Base-by-base conservation (phyloP, 2,329 filamentous ascomycete genomes). In the Diaporthe amygdali region DNA sequence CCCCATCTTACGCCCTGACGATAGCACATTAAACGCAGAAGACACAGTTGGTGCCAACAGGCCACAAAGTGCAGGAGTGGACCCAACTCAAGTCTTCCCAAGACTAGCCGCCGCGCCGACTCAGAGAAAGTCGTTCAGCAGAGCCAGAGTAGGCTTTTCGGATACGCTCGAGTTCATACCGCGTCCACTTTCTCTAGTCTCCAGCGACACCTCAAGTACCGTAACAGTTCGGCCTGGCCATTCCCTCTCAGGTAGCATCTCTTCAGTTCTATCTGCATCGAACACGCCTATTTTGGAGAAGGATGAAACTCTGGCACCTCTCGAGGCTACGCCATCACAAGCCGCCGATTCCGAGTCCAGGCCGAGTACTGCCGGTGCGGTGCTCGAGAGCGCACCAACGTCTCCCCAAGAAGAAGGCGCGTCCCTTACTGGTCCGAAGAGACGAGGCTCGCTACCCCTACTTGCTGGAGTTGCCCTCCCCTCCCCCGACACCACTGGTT, bases 91-190 rank as follows among this genome's bases (percentile, higher is more conserved):
- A 30, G 27, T 30, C n/a, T 63, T 61, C 15, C 66, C 71, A 22
- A 49, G 78, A 66, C 70, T 79, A 79, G 72, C 80, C 80, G 55
- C 79, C 78, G 80, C 81, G 67, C 72, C 81, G 2, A 71, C 69
- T 3, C 55, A 55, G n/a, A 63, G 69, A 27, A 73, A 73, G 51
- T 71, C 71, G 1, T 73, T 71, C 22, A 63, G 69, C 46, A 73
- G 68, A 72, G 88, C 91, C 51, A 87, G 93, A 15, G 94, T 97
- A 55, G 93, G 93, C 0, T 97, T 97, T 78, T 94, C 93, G 1
- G 94, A 97, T 74, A 93, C 90, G 14, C 86, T 97, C 34, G 94
- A 97, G 79, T 95, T 93, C 74, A 95, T 95, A 76, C 93, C 93
- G 6, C 89, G 94, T 14, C 95, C 95, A 0, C 82, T 97, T 22